Conservation (phyloP, 768 basidiomycete species). For the Termitomyces bulborhizus region DNA sequence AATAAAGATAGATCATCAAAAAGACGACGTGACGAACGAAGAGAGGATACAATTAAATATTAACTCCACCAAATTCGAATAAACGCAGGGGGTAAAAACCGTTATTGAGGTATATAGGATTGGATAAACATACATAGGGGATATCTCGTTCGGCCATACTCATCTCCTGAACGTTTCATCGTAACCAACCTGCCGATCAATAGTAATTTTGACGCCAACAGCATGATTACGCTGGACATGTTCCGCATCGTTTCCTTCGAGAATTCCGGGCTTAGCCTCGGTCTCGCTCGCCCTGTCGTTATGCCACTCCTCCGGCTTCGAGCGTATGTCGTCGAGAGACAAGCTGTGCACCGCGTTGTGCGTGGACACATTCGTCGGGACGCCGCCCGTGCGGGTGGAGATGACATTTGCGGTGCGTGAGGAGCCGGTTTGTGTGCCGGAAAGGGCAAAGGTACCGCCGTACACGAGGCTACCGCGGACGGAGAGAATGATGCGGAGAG, state of each 20-base stretch:
- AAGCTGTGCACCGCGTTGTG: slow-evolving; percentile 33
- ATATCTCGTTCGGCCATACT: not conserved
- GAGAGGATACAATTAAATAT: not conserved
- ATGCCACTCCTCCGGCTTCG: slow-evolving; percentile 44
- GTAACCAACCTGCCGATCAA: slow-evolving; percentile 51
- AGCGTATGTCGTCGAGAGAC: slow-evolving; percentile 49
- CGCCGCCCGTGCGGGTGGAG: slow-evolving; percentile 36
- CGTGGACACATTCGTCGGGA: slow-evolving; percentile 30
- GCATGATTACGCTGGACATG: slow-evolving; percentile 17
- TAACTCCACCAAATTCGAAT: not conserved
- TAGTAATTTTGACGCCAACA: slow-evolving; percentile 52
- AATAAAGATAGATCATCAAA: not conserved
- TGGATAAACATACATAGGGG: no score
- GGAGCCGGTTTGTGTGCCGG: slow-evolving; percentile 36
- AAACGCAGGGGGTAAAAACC: not conserved
- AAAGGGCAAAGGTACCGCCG: slow-evolving; percentile 67
- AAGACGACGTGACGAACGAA: not conserved
- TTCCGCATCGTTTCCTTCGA: slow-evolving; percentile 24
- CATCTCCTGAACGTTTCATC: slow-evolving; percentile 21
- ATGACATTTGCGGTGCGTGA: slow-evolving; percentile 49
- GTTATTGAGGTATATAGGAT: not conserved
- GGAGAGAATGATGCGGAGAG: slow-evolving; percentile 78
- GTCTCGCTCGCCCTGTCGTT: slow-evolving; percentile 36
- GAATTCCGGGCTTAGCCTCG: slow-evolving; percentile 30
- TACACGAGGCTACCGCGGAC: slow-evolving; percentile 69